Percentiles rank a stretch among this genome's conserved stretches.
phyloP scores from a whole-genome alignment of 371 early-diverging fungal species.

The Mortierella sp. region DNA sequence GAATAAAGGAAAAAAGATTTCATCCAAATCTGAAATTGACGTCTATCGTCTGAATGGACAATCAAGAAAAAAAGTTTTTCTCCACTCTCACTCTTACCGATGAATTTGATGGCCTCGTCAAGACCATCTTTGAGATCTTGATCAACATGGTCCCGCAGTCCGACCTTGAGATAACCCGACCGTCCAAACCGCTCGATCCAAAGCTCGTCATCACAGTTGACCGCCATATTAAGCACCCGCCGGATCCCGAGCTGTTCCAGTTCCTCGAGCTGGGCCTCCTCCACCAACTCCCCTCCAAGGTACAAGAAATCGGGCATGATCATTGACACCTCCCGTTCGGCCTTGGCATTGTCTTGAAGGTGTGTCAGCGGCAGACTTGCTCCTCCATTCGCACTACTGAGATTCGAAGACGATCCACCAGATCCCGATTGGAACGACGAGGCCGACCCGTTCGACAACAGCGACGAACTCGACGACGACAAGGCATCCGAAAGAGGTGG shows the following conservation, averaged over 20 bases:
- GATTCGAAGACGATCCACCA: constrained; percentile 16
- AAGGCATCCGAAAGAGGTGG: constrained; percentile 18
- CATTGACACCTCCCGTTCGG: constrained; percentile 67
- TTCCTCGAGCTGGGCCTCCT: constrained; percentile 63
- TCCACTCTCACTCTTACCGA: constrained; percentile 60
- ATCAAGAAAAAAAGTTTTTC: not conserved
- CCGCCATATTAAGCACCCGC: constrained; percentile 75
- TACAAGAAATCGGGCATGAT: constrained; percentile 72
- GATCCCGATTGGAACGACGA: constrained; percentile 10
- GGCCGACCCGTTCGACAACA: constrained; percentile 13
- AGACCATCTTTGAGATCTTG: constrained; percentile 72
- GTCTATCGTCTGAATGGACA: not conserved
- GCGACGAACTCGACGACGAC: constrained; percentile 27
- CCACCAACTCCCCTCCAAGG: constrained; percentile 74
- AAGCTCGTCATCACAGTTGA: constrained; percentile 72
- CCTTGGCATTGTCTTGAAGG: constrained; percentile 43
- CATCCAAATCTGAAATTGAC: not conserved
- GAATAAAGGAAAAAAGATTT: not conserved
- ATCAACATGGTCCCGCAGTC: constrained; percentile 73
- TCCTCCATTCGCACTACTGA: not conserved
- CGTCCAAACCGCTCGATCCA: constrained; percentile 46
- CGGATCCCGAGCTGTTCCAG: constrained; percentile 62
- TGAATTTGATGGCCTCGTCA: constrained; percentile 70
- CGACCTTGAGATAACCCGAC: constrained; percentile 67
- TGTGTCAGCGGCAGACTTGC: constrained; percentile 16